Evolutionary conservation across 176 grass and related monocot genomes (phyloP), one percentile per base, ranked within the genome.

Genomic region (Luzula sylvatica): DNA sequence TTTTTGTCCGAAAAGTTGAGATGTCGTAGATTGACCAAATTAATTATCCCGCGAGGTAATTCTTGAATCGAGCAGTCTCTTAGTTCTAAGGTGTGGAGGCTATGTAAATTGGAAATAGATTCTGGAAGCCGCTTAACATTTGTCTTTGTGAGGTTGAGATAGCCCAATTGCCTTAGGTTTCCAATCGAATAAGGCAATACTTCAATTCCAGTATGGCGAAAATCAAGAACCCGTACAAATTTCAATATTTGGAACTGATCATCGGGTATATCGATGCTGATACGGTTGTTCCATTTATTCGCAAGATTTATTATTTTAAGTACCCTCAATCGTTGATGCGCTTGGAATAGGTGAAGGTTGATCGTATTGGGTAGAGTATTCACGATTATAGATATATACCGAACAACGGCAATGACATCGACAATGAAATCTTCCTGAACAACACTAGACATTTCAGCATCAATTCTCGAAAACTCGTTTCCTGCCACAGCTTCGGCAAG

Each of bases 81-180:
- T 1, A 69, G 5, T 11, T 64, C 48, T 9, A 69, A 14, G 12
- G 55, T 69, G 25, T 26, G 65, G 19, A 77, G 24, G 11, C 54
- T 69, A 51, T 62, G 69, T 3, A 69, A 46, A 18, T 27, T 11
- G 11, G 30, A 41, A 3, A 64, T 15, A n/a, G 65, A 64, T 46
- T 53, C 55, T 29, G 64, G 64, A 7, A 76, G 42, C n/a, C 8
- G 58, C 6, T 23, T 44, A 15, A 66, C 42, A 7, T 16, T 7
- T 1, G 64, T 54, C 30, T 15, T n/a, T 38, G 51, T 8, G 6
- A 69, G 55, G 5, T n/a, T 24, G 20, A 74, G 42, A 23, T 56
- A 56, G 2, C 47, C 27, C 11, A 81, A 23, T 9, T 56, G 57
- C 42, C 49, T 80, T 1, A 80, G 13, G 21, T 26, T 22, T 8